Conservation (phyloP, 495 filamentous ascomycete species). For the Aspergillus sparsus region DNA sequence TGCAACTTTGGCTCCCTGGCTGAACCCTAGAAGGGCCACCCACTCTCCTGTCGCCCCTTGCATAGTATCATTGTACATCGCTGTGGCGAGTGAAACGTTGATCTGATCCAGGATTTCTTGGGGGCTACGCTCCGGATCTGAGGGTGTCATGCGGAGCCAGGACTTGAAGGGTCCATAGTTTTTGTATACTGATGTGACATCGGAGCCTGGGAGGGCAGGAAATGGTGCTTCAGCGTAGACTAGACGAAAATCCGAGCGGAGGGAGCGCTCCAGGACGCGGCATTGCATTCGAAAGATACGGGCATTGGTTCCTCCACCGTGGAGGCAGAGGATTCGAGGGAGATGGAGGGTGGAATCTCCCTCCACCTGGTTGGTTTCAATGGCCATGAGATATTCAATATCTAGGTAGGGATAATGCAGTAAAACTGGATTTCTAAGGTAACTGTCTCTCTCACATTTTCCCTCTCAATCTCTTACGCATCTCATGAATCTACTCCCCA, state of each 20-base stretch:
- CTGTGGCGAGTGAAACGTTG: not conserved
- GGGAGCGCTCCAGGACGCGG: slow-evolving; percentile 47
- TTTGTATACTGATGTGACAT: slow-evolving; percentile 55
- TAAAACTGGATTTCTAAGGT: no score
- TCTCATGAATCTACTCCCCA: no score
- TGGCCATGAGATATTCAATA: no score
- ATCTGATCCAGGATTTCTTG: not conserved
- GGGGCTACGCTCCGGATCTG: not conserved
- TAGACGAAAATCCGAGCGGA: slow-evolving; percentile 56
- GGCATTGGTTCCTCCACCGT: slow-evolving; percentile 65
- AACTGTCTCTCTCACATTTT: no score
- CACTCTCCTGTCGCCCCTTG: slow-evolving; percentile 43
- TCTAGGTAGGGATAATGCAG: no score
- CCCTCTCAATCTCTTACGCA: no score
- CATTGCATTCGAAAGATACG: slow-evolving; percentile 61
- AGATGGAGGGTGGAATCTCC: slow-evolving; percentile 32
- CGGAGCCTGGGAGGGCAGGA: slow-evolving; percentile 42
- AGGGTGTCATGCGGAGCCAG: slow-evolving; percentile 44
- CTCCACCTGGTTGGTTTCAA: no score
- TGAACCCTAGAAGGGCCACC: slow-evolving; percentile 58
- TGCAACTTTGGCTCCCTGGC: slow-evolving; percentile 61
- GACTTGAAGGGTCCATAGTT: slow-evolving; percentile 56
- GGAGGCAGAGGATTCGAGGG: slow-evolving; percentile 67
- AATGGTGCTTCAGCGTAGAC: slow-evolving; percentile 62
- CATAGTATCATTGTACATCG: not conserved